A percentile compares a stretch with the other conserved stretches of the same genome.
Evolutionary conservation across 306 rosid genomes (phyloP).

Genomic region (Rubus idaeus): DNA sequence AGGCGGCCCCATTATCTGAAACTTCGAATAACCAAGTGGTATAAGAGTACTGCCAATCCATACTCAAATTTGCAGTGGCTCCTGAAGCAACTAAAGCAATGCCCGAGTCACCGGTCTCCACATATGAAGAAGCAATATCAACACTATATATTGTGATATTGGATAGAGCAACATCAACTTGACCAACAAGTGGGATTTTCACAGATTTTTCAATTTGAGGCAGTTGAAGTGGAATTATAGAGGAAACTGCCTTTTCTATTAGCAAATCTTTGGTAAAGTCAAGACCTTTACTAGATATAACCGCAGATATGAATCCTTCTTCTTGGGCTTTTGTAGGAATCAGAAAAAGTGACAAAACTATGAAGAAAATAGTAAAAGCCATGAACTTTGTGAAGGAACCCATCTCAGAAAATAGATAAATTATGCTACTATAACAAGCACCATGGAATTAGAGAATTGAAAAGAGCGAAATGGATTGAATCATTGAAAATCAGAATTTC

Average conservation of each 20-base stretch:
- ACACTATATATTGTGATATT: constrained; percentile 47
- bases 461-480: not conserved
- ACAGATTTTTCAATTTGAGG: constrained; percentile 57
- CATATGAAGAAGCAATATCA: constrained; percentile 53
- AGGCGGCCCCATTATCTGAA: constrained; percentile 74
- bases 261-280: constrained; percentile 67
- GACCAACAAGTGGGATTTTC: constrained; percentile 55
- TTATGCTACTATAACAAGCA: constrained; percentile 15
- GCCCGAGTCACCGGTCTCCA: constrained; percentile 60
- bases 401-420: constrained; percentile 28
- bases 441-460: constrained; percentile 2
- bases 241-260: constrained; percentile 52
- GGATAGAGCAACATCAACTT: constrained; percentile 60
- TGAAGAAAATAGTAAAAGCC: constrained; percentile 27
- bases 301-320: constrained; percentile 63
- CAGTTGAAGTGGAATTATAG: constrained; percentile 58
- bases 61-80: constrained; percentile 66
- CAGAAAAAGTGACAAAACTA: constrained; percentile 32
- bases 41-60: constrained; percentile 65
- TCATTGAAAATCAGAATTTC: constrained; percentile 4
- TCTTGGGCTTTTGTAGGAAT: constrained; percentile 38
- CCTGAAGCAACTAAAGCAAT: constrained; percentile 58
- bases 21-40: constrained; percentile 61
- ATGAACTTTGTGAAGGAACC: constrained; percentile 29
- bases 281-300: constrained; percentile 68